These are phyloP conservation scores for Cicer judaicum DNA, from an alignment of 306 rosid genomes.

Conservation along the genomic window DNA sequence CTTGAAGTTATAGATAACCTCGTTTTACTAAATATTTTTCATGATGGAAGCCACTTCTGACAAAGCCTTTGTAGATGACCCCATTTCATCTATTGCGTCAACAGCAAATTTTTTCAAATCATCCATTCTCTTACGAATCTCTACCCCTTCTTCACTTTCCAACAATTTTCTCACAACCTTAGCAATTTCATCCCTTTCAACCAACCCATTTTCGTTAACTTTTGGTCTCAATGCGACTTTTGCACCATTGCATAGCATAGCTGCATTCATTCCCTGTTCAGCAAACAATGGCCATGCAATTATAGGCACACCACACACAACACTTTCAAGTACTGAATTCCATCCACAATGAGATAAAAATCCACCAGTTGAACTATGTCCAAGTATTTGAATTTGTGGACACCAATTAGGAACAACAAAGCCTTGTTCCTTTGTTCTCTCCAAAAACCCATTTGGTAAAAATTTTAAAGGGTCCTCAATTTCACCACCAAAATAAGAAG, in stretches of 20 bases:
- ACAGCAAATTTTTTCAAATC: slow-evolving; percentile 37
- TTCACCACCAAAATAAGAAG: slow-evolving; percentile 19
- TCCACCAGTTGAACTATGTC: slow-evolving; percentile 42
- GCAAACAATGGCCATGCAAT: slow-evolving; percentile 51
- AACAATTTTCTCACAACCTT: slow-evolving; percentile 36
- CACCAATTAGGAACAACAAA: slow-evolving; percentile 43
- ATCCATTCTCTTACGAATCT: slow-evolving; percentile 23
- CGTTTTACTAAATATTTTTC: not conserved
- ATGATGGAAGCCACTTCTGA: slow-evolving; percentile 36
- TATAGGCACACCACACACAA: slow-evolving; percentile 39
- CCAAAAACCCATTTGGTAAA: slow-evolving; percentile 39
- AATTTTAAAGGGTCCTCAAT: slow-evolving; percentile 37
- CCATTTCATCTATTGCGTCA: slow-evolving; percentile 34
- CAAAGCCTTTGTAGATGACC: slow-evolving; percentile 49
- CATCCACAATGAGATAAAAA: slow-evolving; percentile 50
- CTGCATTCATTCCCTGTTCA: slow-evolving; percentile 17
- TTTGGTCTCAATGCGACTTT: slow-evolving; percentile 51
- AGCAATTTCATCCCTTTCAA: slow-evolving; percentile 47
- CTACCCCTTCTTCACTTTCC: slow-evolving; percentile 44
- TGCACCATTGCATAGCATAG: slow-evolving; percentile 12
- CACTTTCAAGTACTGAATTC: slow-evolving; percentile 48
- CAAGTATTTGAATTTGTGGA: slow-evolving; percentile 41
- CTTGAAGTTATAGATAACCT: no score
- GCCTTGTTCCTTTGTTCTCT: slow-evolving; percentile 41
- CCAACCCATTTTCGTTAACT: slow-evolving; percentile 32